Evolutionary conservation across 495 filamentous ascomycete species (phyloP), one percentile per base, ranked within the genome.

Genomic region (Penicillium steckii): DNA sequence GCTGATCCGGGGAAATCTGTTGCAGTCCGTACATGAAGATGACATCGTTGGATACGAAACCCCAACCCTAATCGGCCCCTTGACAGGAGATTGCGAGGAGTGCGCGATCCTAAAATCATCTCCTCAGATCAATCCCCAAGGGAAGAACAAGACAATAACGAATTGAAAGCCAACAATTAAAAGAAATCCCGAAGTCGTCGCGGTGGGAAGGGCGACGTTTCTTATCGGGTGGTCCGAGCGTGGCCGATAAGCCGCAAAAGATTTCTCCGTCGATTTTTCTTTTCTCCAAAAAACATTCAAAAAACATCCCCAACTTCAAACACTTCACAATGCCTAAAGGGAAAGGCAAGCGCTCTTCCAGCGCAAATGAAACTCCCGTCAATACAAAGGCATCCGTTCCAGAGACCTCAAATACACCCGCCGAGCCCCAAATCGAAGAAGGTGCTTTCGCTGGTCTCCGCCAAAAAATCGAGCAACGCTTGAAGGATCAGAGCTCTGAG

Each of bases 401-500:
- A 6, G 53, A 63, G 24, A 32, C 64, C 46, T 66, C 61, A 18
- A 22, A 65, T 15, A 53, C 51, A 24, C 53, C 53, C n/a, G 62
- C 56, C 41, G 52, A 78, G 53, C 77, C 79, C 23, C 64, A 72
- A 44, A 75, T 87, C 27, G 80, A 86, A 62, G 80, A 85, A 59
- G 68, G 72, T 37, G 81, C 83, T 12, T 77, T 90, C 54, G 78
- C 80, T 25, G 77, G 80, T 48, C 69, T 88, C 55, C 85, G 85
- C 24, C 75, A 80, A 44, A 84, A 81, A 65, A 85, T 88, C 60
- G 83, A 88, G 62, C 68, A 75, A 55, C 69, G 66, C 26, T 63
- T 78, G 64, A 78, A 77, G 53, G 65, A 67, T 44, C 64, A 70
- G 64, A 80, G 68, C 51, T 71, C 75, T 43, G 54, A 57, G 7